Percentiles rank a stretch among this genome's conserved stretches.
Evolutionary conservation across 164 flowering plant species (phyloP).

Genomic region (Amborella trichopoda): DNA sequence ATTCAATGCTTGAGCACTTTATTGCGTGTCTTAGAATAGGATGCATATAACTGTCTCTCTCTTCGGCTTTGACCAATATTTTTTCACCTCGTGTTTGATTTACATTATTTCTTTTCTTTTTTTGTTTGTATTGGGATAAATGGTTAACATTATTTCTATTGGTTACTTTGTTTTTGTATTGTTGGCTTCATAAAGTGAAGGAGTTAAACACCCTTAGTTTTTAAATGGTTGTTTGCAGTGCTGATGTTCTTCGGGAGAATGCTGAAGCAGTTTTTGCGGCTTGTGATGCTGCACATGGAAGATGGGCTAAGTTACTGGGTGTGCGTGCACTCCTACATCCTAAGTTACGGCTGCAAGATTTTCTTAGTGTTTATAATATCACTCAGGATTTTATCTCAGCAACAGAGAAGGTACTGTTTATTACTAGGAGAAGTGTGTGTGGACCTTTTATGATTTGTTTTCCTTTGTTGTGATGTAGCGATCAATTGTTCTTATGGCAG

Average conservation of each 20-base stretch:
- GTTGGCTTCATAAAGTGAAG: neutral
- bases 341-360: conserved; percentile 76
- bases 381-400: conserved; percentile 87
- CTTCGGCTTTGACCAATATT: no score
- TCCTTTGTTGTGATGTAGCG: conserved; percentile 7
- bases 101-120: no score
- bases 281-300: conserved; percentile 98
- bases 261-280: conserved; percentile 99
- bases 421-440: neutral
- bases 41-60: no score
- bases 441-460: neutral
- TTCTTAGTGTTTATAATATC: conserved; percentile 66
- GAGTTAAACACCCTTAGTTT: no score
- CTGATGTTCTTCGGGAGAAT: conserved; percentile 93
- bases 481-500: conserved; percentile 34
- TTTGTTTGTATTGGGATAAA: neutral
- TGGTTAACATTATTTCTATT: neutral
- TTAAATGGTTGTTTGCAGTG: conserved; percentile 36
- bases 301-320: conserved; percentile 99
- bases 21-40: no score
- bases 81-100: no score
- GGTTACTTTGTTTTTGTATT: neutral
- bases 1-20: no score
- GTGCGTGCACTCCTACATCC: conserved; percentile 92
- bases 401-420: conserved; percentile 67